phyloP scores from a whole-genome alignment of 352 stramenopile species.

The Phytopythium litorale region DNA sequence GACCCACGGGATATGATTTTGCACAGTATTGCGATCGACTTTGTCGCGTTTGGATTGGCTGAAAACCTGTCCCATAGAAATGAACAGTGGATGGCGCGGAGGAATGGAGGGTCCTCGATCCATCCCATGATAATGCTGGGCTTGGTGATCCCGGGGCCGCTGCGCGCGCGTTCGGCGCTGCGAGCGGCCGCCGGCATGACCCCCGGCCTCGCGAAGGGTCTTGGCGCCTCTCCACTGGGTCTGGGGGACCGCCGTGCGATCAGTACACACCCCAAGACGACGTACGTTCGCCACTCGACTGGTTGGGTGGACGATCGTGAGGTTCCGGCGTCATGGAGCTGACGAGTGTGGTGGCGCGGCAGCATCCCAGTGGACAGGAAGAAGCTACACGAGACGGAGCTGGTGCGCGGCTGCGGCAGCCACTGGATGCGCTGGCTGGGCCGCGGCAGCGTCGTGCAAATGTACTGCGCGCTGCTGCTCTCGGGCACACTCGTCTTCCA shows the following conservation, averaged over 20 bases:
- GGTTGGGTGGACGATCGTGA: too few relatives aligned
- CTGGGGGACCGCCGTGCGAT: constrained; percentile 2
- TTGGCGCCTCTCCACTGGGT: background rate
- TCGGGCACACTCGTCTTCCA: constrained; percentile 61
- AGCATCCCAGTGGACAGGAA: constrained; percentile 26
- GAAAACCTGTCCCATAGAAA: background rate
- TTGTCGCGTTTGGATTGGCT: constrained; percentile 1
- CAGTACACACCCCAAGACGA: constrained; percentile 18
- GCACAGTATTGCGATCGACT: background rate
- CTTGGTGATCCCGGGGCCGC: background rate
- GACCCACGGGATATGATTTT: background rate
- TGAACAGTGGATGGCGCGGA: background rate
- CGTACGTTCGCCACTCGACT: constrained; percentile 10
- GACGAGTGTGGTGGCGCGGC: background rate
- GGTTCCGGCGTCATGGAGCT: background rate
- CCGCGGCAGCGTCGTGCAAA: constrained; percentile 54
- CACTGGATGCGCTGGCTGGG: constrained; percentile 58
- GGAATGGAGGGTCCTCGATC: background rate
- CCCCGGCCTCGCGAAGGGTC: background rate
- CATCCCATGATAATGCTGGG: background rate
- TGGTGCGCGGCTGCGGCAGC: constrained; percentile 50
- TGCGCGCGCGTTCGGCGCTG: background rate
- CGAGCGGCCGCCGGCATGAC: background rate
- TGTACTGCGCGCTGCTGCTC: constrained; percentile 70
- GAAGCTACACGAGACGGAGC: constrained; percentile 45